Percentiles rank a stretch among this genome's conserved stretches.
phyloP scores from a whole-genome alignment of 805 yeast species.

The Metschnikowia reukaufii region DNA sequence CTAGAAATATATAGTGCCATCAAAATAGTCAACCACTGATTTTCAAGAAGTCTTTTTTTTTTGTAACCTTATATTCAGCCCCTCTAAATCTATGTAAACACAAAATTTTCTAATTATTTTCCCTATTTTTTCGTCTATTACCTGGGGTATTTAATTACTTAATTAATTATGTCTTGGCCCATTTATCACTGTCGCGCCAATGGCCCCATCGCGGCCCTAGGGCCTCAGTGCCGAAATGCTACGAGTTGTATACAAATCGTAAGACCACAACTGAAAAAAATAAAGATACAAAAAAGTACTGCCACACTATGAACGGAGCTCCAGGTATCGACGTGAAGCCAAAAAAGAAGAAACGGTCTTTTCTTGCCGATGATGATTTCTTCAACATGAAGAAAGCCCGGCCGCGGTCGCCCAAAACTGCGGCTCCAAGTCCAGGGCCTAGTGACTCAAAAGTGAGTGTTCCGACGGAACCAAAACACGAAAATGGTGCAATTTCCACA shows the following conservation, averaged over 20 bases:
- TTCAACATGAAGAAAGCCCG: constrained; percentile 24
- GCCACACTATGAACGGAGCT: not conserved
- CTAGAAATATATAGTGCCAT: too few relatives aligned
- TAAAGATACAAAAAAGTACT: not conserved
- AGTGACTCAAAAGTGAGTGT: not conserved
- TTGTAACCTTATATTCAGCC: too few relatives aligned
- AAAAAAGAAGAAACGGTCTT: constrained; percentile 15
- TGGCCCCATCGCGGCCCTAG: not conserved
- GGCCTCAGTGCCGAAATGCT: not conserved
- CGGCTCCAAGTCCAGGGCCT: not conserved
- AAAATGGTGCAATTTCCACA: not conserved
- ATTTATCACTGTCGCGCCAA: not conserved
- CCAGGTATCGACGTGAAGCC: not conserved
- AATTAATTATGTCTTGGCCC: too few relatives aligned
- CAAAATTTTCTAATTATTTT: too few relatives aligned
- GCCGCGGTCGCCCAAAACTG: constrained; percentile 2
- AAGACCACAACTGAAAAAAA: not conserved
- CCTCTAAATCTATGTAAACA: too few relatives aligned
- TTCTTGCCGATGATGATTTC: constrained; percentile 30
- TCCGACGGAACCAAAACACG: not conserved
- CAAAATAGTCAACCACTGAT: too few relatives aligned
- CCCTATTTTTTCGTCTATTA: too few relatives aligned
- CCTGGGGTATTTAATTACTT: too few relatives aligned
- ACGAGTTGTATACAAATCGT: not conserved
- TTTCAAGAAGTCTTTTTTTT: too few relatives aligned